A percentile compares a stretch with the other conserved stretches of the same genome.
phyloP scores from a whole-genome alignment of 2,329 filamentous ascomycete genomes.

The Delphinella strobiligena region DNA sequence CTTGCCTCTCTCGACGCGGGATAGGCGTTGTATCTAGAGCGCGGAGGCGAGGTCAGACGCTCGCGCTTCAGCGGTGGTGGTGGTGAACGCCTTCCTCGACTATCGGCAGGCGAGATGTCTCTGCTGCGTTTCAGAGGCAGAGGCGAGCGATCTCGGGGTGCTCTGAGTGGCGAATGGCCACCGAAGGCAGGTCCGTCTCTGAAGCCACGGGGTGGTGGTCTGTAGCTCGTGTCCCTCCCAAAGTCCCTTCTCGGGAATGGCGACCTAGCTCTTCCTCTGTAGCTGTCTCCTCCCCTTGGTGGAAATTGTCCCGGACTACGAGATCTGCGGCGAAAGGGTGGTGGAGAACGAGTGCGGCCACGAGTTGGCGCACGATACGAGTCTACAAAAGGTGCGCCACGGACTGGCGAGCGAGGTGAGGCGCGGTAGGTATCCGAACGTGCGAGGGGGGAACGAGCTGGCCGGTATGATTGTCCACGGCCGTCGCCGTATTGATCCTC shows the following conservation, averaged over 20 bases:
- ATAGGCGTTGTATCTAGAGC: conserved; percentile 33
- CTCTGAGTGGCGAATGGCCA: conserved; percentile 27
- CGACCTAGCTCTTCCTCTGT: conserved; percentile 20
- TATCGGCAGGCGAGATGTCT: conserved; percentile 35
- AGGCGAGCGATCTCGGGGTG: conserved; percentile 31
- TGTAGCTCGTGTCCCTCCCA: conserved; percentile 23
- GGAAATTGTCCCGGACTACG: conserved; percentile 18
- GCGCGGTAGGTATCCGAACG: conserved; percentile 27
- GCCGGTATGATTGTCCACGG: conserved; percentile 26
- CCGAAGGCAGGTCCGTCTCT: conserved; percentile 17
- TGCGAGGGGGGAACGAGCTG: conserved; percentile 19
- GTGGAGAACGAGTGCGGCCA: conserved; percentile 16
- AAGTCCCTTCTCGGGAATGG: conserved; percentile 21
- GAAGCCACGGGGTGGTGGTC: conserved; percentile 22
- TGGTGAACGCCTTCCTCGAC: conserved; percentile 32
- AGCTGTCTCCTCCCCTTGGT: conserved; percentile 21
- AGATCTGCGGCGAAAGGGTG: conserved; percentile 18
- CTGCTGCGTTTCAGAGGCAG: conserved; percentile 30
- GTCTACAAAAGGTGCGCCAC: conserved; percentile 22
- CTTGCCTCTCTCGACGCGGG: conserved; percentile 19
- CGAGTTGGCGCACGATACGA: conserved; percentile 18
- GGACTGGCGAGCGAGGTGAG: conserved; percentile 35
- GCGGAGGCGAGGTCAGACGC: conserved; percentile 27
- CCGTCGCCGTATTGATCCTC: conserved; percentile 23
- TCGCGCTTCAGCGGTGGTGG: conserved; percentile 27